Conservation (phyloP, 1,284 basidiomycete genomes). For the Pyrrhoderma noxium region DNA sequence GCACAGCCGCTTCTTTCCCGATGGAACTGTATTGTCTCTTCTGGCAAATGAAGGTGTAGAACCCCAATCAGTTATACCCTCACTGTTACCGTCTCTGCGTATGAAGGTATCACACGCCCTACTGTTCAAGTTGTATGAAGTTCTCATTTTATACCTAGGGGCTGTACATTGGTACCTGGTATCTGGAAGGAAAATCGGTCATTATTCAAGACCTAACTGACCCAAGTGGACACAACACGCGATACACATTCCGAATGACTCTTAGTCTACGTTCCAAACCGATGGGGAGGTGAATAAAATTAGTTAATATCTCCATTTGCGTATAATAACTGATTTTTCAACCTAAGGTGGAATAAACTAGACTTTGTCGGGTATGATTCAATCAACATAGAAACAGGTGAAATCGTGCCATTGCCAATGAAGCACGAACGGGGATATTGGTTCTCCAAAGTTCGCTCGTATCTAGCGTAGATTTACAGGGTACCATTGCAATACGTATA, state of each 20-base stretch:
- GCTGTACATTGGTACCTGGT: conserved; percentile 63
- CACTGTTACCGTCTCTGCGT: conserved; percentile 67
- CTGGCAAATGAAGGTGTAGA: conserved; percentile 75
- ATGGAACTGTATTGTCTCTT: conserved; percentile 81
- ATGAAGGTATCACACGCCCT: conserved; percentile 54
- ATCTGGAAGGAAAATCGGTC: conserved; percentile 49
- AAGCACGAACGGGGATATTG: conserved; percentile 86
- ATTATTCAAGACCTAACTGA: conserved; percentile 59
- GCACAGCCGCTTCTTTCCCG: conserved; percentile 78
- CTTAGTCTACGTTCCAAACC: conserved; percentile 73
- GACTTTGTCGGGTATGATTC: conserved; percentile 71
- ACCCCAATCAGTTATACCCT: conserved; percentile 72
- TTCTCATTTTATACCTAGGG: conserved; percentile 39
- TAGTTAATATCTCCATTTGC: neutral
- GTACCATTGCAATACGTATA: neutral
- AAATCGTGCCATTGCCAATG: conserved; percentile 62
- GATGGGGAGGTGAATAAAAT: conserved; percentile 45
- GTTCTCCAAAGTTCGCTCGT: conserved; percentile 82
- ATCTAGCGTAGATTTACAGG: conserved; percentile 21
- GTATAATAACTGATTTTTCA: neutral
- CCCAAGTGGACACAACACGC: conserved; percentile 35
- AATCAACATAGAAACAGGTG: conserved; percentile 68
- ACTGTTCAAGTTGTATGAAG: neutral
- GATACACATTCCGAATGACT: conserved; percentile 84
- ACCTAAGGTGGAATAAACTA: conserved; percentile 73